These are phyloP conservation scores for Malus hybrid DNA, from an alignment of 331 rosid species.

Conservation along the genomic window DNA sequence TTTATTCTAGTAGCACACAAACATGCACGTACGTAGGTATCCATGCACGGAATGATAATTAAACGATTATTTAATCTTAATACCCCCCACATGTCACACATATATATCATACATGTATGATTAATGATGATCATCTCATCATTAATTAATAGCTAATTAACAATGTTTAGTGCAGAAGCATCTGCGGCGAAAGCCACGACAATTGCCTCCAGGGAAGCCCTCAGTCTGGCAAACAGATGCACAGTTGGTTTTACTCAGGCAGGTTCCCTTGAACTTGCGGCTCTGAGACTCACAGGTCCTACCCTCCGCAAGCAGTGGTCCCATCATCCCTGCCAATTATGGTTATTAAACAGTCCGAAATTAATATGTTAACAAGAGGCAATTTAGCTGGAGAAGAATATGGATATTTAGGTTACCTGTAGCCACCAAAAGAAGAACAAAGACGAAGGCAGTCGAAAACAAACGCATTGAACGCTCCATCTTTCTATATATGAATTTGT, in stretches of 20 bases:
- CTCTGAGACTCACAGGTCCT: constrained; percentile 44
- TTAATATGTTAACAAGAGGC: background rate
- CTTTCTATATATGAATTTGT: background rate
- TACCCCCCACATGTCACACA: too few species aligned
- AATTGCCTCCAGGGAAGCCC: constrained; percentile 39
- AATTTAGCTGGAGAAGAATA: background rate
- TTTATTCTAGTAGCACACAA: background rate
- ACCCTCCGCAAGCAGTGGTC: constrained; percentile 29
- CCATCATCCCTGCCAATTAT: constrained; percentile 27
- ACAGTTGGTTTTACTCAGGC: constrained; percentile 36
- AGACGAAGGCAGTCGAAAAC: constrained; percentile 32
- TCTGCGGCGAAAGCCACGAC: constrained; percentile 48
- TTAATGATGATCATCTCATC: too few species aligned
- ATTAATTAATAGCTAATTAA: background rate
- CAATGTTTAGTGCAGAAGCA: constrained; percentile 57
- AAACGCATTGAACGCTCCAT: constrained; percentile 41
- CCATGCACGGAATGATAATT: background rate
- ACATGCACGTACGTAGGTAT: too few species aligned
- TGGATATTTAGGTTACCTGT: constrained; percentile 26
- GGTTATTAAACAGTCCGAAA: constrained; percentile 11
- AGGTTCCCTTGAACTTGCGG: constrained; percentile 35
- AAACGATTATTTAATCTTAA: background rate
- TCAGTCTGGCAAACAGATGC: constrained; percentile 35
- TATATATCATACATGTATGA: too few species aligned
- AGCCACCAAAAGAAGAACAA: constrained; percentile 43